Conservation (phyloP, 495 filamentous ascomycete species). For the Glonium stellatum region DNA sequence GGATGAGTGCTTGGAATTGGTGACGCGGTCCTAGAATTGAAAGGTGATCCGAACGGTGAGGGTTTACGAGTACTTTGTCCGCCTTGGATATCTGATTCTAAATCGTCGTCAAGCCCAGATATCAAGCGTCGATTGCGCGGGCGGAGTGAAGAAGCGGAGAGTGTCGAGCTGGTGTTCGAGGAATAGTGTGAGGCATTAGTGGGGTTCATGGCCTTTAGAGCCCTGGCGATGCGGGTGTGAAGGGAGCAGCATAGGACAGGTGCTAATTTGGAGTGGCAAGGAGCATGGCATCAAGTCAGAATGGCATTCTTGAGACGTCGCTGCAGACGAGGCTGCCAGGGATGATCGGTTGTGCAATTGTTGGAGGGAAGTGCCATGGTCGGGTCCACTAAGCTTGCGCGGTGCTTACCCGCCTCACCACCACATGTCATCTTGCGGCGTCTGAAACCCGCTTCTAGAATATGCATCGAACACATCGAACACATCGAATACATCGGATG, state of each 20-base stretch:
- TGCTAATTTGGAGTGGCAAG: conserved; percentile 8
- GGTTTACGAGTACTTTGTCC: conserved; percentile 13
- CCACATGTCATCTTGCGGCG: no score
- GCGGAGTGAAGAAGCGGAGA: conserved; percentile 30
- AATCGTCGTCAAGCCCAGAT: conserved; percentile 35
- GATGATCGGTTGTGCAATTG: no score
- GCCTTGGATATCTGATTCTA: conserved; percentile 12
- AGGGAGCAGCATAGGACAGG: conserved; percentile 27
- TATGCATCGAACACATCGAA: no score
- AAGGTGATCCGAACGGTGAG: conserved; percentile 30
- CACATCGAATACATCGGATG: no score
- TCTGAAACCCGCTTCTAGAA: no score
- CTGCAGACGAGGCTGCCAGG: no score
- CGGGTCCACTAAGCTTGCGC: no score
- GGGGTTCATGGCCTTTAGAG: conserved; percentile 28
- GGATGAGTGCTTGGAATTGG: conserved; percentile 32
- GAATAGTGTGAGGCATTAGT: conserved; percentile 24
- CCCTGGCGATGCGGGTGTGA: conserved; percentile 16
- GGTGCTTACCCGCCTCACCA: no score
- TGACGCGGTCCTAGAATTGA: conserved; percentile 30
- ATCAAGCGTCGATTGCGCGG: conserved; percentile 35
- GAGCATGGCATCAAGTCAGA: conserved; percentile 24
- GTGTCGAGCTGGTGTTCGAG: conserved; percentile 27
- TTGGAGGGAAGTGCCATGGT: no score
- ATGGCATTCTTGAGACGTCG: conserved; percentile 8